These are phyloP conservation scores for Penicillium corylophilum DNA, from an alignment of 2,329 filamentous ascomycete species.

Conservation along the genomic window DNA sequence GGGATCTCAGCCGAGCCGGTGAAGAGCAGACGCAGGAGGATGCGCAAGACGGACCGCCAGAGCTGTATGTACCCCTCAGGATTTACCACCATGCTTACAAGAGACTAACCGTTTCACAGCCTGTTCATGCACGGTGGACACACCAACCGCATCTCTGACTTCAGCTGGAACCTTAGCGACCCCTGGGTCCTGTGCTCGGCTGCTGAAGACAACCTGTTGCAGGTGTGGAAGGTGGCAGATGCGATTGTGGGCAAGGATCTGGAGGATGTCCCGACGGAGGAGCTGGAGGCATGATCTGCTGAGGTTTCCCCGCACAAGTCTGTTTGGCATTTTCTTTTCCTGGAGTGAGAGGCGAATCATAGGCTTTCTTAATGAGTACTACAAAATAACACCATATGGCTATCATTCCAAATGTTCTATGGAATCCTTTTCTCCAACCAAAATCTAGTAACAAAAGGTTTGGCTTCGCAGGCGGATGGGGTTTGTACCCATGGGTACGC, in stretches of 20 bases:
- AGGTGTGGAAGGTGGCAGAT: constrained; percentile 87
- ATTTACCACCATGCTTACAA: neutral
- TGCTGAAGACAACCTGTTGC: constrained; percentile 93
- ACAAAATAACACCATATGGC: constrained; percentile 1
- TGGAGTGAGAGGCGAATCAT: constrained; percentile 4
- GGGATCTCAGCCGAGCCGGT: constrained; percentile 88
- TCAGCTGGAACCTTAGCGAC: constrained; percentile 96
- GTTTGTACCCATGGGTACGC: neutral
- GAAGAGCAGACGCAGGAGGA: constrained; percentile 95
- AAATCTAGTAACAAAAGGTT: no score
- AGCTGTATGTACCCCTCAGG: constrained; percentile 65
- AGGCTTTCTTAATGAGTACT: constrained; percentile 9
- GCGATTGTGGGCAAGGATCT: constrained; percentile 77
- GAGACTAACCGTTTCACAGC: constrained; percentile 43
- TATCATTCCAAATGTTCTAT: neutral
- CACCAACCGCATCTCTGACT: constrained; percentile 94
- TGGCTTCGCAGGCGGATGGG: no score
- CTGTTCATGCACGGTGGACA: constrained; percentile 99
- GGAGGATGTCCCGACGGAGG: constrained; percentile 71
- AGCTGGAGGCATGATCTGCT: constrained; percentile 59
- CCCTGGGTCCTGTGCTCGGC: constrained; percentile 96
- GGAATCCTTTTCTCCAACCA: no score
- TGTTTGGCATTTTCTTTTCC: constrained; percentile 4
- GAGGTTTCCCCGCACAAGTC: neutral
- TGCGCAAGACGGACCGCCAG: constrained; percentile 88